Evolutionary conservation across 164 flowering plant species (phyloP), one percentile per base, ranked within the genome.

Genomic region (Berberis vulgaris): DNA sequence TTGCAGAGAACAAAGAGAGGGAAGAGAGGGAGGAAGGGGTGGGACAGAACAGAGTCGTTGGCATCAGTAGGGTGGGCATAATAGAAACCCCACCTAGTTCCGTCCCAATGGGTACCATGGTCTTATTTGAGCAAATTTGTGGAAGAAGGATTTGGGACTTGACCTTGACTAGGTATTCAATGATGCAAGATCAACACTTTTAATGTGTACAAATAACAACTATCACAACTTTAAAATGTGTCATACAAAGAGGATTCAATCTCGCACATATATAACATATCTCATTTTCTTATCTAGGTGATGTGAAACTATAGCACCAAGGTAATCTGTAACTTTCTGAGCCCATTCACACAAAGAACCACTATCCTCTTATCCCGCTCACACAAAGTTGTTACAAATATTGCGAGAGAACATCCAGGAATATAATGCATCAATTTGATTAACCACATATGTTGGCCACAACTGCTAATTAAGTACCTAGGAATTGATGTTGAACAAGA

Each of bases 351-450:
- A 26, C 26, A 26, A 26, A 26, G 26, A 26, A 26, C 26, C 26
- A 26, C 26, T 26, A 26, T 26, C 26, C 26, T 26, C 26, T 26
- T 26, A 26, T 26, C 26, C 26, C 26, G 26, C 26, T 0, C 26
- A 61, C 60, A 80, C 2, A 7, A 82, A 50, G 82, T 81, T 5
- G 84, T 80, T 0, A 62, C 67, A 0, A 75, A 72, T 67, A 74
- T 84, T 43, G 84, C 77, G 41, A 73, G 65, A 62, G 68, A 70
- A 0, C 44, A 69, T 70, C 83, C 86, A 1, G 79, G 80, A 53
- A 45, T 82, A 9, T 56, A 45, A 6, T 83, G 79, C 0, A 66
- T 70, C 38, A 82, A 81, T 70, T 83, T 62, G 87, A 83, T 67
- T 45, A 77, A 60, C 80, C 84, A 2, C 77, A 81, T 54, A 80